Percentiles rank a stretch among this genome's conserved stretches.
Evolutionary conservation across 108 stramenopile species (phyloP).

Genomic region (Skeletonema marinoi): DNA sequence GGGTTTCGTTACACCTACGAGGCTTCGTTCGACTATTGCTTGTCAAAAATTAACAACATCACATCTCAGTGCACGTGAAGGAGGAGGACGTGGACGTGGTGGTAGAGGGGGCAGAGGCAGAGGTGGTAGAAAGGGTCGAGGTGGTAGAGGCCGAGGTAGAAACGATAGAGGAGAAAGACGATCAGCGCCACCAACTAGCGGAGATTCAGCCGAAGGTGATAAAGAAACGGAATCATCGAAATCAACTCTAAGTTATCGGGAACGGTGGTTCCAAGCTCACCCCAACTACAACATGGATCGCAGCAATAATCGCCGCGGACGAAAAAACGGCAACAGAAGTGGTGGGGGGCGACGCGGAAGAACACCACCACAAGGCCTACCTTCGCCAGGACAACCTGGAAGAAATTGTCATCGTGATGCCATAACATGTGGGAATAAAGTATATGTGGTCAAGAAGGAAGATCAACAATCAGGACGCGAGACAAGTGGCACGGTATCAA

Average conservation of each 20-base stretch:
- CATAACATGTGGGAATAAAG: not conserved
- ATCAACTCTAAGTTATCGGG: not conserved
- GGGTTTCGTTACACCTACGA: no score
- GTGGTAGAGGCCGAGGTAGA: not conserved
- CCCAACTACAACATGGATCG: no score
- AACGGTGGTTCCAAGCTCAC: not conserved
- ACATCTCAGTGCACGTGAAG: no score
- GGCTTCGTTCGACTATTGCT: no score
- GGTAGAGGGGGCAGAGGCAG: no score
- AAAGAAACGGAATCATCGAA: not conserved
- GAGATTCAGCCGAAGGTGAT: slow-evolving; percentile 4
- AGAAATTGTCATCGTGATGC: slow-evolving; percentile 4
- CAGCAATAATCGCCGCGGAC: no score
- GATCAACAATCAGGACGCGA: slow-evolving; percentile 23
- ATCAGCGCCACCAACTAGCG: not conserved
- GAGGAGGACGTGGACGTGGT: no score
- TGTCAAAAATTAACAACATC: no score
- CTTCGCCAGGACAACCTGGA: slow-evolving; percentile 8
- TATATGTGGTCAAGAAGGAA: slow-evolving; percentile 19
- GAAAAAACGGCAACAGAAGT: no score
- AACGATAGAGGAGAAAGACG: slow-evolving; percentile 16
- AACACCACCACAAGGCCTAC: not conserved
- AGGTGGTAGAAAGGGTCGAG: not conserved
- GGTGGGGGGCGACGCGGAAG: no score
- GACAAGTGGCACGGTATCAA: slow-evolving; percentile 13